phyloP scores from a whole-genome alignment of 176 grass and related monocot genomes.

The Ensete ventricosum region DNA sequence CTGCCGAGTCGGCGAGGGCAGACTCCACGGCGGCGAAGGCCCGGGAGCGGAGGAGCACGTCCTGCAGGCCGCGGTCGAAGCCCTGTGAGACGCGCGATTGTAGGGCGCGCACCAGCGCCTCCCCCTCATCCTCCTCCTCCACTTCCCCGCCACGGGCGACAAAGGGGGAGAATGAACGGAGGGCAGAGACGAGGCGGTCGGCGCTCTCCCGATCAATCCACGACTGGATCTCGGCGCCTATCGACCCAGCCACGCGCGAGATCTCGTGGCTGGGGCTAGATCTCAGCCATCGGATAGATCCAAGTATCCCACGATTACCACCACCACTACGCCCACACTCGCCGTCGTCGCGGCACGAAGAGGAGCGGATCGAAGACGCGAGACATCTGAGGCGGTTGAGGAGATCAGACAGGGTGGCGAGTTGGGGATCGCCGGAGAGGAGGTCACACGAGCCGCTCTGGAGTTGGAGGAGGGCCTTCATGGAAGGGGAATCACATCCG shows the following conservation, averaged over 20 bases:
- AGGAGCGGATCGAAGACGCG: background rate
- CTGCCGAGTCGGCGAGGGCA: constrained; percentile 18
- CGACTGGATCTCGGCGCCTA: constrained; percentile 49
- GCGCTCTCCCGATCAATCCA: constrained; percentile 61
- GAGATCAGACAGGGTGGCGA: constrained; percentile 23
- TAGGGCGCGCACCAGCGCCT: constrained; percentile 28
- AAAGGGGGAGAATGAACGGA: constrained; percentile 13
- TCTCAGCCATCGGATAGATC: constrained; percentile 15
- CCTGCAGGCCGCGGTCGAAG: constrained; percentile 61
- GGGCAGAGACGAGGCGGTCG: constrained; percentile 45
- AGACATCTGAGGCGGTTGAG: constrained; percentile 32
- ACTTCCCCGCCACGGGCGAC: background rate
- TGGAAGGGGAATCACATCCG: constrained; percentile 8
- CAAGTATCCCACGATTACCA: background rate
- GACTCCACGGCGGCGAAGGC: constrained; percentile 50
- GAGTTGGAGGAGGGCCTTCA: constrained; percentile 65
- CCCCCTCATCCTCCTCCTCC: constrained; percentile 14
- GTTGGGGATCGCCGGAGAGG: constrained; percentile 40
- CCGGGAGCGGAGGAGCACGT: constrained; percentile 45
- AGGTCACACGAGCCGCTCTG: constrained; percentile 55
- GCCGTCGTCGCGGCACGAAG: background rate
- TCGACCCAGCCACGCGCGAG: constrained; percentile 28
- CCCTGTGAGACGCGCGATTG: constrained; percentile 14
- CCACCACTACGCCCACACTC: background rate
- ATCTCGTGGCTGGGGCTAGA: constrained; percentile 4